Evolutionary conservation across 768 basidiomycete genomes (phyloP).

Genomic region (Russula sp.): DNA sequence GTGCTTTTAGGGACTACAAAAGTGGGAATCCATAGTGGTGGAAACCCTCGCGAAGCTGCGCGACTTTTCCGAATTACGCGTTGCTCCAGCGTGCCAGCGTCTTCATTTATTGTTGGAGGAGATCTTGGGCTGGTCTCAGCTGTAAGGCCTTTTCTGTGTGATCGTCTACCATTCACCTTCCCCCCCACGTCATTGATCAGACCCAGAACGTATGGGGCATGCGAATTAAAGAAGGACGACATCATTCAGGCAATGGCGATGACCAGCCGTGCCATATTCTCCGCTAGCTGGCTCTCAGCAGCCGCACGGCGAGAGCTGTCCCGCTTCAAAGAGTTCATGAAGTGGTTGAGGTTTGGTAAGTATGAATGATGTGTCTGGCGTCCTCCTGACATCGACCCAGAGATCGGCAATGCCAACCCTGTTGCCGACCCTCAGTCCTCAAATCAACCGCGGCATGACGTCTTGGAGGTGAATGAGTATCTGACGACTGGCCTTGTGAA

Average conservation of each 20-base stretch:
- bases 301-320: conserved; percentile 58
- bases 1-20: conserved; percentile 58
- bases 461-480: conserved; percentile 76
- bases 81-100: conserved; percentile 70
- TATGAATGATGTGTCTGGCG: conserved; percentile 7
- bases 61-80: conserved; percentile 61
- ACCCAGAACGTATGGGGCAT: conserved; percentile 44
- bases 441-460: conserved; percentile 52
- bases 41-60: conserved; percentile 68
- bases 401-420: conserved; percentile 45
- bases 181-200: conserved; percentile 33
- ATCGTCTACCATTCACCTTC: conserved; percentile 10
- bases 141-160: conserved; percentile 42
- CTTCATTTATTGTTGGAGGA: conserved; percentile 71
- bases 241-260: conserved; percentile 47
- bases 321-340: conserved; percentile 73
- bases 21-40: conserved; percentile 71
- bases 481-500: conserved; percentile 60
- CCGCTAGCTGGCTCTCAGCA: conserved; percentile 61
- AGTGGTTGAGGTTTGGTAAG: conserved; percentile 70
- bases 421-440: conserved; percentile 42
- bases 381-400: conserved; percentile 26
- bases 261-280: conserved; percentile 49
- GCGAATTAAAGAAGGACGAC: conserved; percentile 46
- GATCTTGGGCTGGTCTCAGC: conserved; percentile 65